Base-by-base conservation (phyloP, 306 rosid genomes). In the Gillenia trifoliata region DNA sequence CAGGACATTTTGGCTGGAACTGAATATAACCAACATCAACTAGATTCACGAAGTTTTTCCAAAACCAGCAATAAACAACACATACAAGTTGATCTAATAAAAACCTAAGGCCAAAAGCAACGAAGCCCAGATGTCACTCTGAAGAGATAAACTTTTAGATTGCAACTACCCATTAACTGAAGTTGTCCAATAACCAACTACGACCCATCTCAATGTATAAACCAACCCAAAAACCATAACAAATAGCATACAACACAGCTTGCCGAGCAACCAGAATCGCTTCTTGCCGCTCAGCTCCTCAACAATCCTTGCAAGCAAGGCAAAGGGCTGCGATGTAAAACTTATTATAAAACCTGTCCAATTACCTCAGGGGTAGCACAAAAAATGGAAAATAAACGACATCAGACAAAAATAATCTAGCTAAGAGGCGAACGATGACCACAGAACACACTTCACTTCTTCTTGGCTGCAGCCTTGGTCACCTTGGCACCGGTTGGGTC, bases 381-480 rank as follows among this genome's bases (percentile, higher is more conserved):
- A 33, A 56, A n/a, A 76, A 79, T 74, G 57, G 33, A 49, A 66
- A 59, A 8, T 31, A 57, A 40, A 52, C 60, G 16, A 41, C 69
- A 17, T 25, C 4, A 9, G 72, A 29, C 77, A 78, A 82, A 82
- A 82, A 82, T 78, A 74, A 68, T 16, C 83, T 70, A 69, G 52
- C 75, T 55, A 47, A 0, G 2, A n/a, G 12, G 8, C 22, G 65
- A 15, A 3, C 52, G 8, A 34, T 8, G 0, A 23, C n/a, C n/a
- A n/a, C 55, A 25, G 1, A 12, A 54, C 70, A 74, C 49, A 31
- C 73, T 80, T 87, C 89, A 89, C 78, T 89, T 89, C 80, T 89
- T 89, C 88, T 86, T 89, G 0, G 68, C 86, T 1, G 88, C 90
- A 20, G 90, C 77, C 72, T 86, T 86, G 84, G 90, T 86, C 30